Percentiles rank a stretch among this genome's conserved stretches.
phyloP scores from a whole-genome alignment of 306 rosid species.

The Castanospermum australe region DNA sequence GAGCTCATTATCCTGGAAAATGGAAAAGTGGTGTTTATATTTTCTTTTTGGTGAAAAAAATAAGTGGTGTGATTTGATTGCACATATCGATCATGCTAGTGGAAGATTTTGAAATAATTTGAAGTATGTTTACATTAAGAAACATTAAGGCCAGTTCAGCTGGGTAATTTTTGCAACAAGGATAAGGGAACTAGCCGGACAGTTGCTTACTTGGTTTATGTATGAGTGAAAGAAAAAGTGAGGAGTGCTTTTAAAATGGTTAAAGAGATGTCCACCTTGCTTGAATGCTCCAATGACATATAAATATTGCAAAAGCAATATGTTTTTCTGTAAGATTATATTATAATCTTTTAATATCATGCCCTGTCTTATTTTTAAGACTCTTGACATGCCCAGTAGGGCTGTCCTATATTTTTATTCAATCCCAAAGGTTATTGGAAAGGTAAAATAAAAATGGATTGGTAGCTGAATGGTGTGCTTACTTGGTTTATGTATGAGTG shows the following conservation, averaged over 20 bases:
- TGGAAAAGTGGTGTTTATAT: background rate
- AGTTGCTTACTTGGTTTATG: background rate
- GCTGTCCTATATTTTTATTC: too few species aligned
- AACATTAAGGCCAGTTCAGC: background rate
- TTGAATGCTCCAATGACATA: too few species aligned
- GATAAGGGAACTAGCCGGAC: background rate
- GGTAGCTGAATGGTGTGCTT: too few species aligned
- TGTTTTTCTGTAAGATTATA: too few species aligned
- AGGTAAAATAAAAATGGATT: too few species aligned
- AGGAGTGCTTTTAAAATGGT: background rate
- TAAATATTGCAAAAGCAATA: too few species aligned
- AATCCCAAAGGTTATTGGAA: too few species aligned
- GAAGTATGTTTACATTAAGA: background rate
- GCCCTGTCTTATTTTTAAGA: too few species aligned
- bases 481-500: background rate
- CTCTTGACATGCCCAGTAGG: too few species aligned
- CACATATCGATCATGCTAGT: background rate
- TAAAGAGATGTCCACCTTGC: background rate
- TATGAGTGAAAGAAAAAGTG: background rate
- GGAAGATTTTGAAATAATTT: background rate
- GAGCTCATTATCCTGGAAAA: background rate
- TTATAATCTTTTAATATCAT: too few species aligned
- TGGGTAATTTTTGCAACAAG: slow-evolving; percentile 9
- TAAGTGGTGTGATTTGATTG: background rate
- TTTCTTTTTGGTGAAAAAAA: background rate